Base-by-base conservation (phyloP, 2,329 filamentous ascomycete genomes). In the Ascochyta viciae-villosae region DNA sequence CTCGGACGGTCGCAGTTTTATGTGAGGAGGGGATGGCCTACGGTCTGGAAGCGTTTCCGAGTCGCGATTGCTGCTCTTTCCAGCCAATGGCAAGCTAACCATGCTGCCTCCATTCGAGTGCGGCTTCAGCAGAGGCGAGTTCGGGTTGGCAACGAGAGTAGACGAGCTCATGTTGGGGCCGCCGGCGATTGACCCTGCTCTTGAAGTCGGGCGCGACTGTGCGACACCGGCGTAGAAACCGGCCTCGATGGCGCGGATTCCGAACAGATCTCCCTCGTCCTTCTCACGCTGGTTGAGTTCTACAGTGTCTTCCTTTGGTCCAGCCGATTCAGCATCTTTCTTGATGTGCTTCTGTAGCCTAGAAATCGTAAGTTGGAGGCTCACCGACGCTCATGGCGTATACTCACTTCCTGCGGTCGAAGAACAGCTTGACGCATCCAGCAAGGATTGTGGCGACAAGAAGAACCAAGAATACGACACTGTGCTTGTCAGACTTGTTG, bases 141-240 rank as follows among this genome's bases (percentile, higher is more conserved):
- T 68, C 34, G 62, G 54, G 42, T 68, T 70, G 40, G 73, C 72
- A 31, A 75, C 62, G 24, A 76, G 59, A 6, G 74, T 75, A 52
- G 66, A 73, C 24, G 71, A 65, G 66, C 71, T 74, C 67, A 74
- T 68, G 29, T 64, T 61, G 29, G 68, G 66, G 27, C 61, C 62
- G 22, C 64, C 66, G 19, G 60, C 54, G 26, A 68, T 50, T 6
- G 74, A 76, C 58, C 66, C 67, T 15, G 73, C 67, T 65, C 71
- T 68, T 57, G 74, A 76, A 10, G 66, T 69, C 22, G 74, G 74
- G 39, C 73, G 72, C 23, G 75, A 77, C 48, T 77, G 75, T 24
- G 72, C 68, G 10, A 77, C 72, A 45, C 75, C 75, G 42, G 73
- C 75, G 45, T 68, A 76, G 62, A 74, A 77, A n/a, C 75, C 75